Conservation (phyloP, 73 alveolate species). For the Durusdinium trenchii region DNA sequence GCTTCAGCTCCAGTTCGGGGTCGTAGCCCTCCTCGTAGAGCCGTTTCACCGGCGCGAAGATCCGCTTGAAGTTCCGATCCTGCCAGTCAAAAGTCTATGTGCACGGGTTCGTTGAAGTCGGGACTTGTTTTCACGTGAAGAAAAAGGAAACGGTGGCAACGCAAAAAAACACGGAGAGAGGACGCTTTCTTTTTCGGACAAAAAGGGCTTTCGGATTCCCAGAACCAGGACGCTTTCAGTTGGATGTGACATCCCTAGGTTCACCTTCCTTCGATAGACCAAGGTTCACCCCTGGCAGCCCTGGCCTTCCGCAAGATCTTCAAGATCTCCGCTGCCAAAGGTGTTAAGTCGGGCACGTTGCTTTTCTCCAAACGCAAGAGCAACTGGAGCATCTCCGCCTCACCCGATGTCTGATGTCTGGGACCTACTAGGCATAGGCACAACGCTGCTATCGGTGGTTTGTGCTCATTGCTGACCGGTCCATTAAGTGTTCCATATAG, state of each 20-base stretch:
- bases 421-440: not conserved
- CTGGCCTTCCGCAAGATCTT: slow-evolving; percentile 59
- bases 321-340: slow-evolving; percentile 69
- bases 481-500: too few species aligned
- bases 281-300: not conserved
- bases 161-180: not conserved
- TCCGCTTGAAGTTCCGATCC: slow-evolving; percentile 87
- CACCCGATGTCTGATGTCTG: not conserved
- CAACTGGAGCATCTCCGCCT: slow-evolving; percentile 77
- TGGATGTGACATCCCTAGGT: not conserved
- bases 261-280: not conserved
- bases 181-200: not conserved
- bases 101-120: not conserved
- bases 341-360: not conserved
- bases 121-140: not conserved
- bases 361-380: slow-evolving; percentile 71
- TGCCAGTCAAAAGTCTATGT: not conserved
- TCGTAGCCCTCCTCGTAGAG: slow-evolving; percentile 94
- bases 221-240: not conserved
- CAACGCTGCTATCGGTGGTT: not conserved
- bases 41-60: slow-evolving; percentile 77
- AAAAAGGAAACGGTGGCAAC: not conserved
- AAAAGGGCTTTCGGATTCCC: not conserved
- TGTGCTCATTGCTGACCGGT: too few species aligned
- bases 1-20: slow-evolving; percentile 82